These are phyloP conservation scores for Podaxis sp. DNA, from an alignment of 768 basidiomycete genomes.

Conservation along the genomic window DNA sequence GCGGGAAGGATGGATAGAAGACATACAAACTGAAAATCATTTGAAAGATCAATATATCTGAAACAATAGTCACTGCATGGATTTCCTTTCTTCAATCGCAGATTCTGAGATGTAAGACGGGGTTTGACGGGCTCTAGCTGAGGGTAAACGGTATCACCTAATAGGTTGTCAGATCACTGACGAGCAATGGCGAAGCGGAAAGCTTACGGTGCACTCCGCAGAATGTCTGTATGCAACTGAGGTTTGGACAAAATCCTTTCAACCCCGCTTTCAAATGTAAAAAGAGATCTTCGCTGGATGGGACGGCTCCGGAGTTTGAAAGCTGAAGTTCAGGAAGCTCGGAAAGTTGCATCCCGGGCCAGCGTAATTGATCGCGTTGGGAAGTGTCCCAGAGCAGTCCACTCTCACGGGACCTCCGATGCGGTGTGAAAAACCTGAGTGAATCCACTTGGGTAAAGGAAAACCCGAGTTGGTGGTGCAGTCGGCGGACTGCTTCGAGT, in stretches of 20 bases:
- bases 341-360: conserved; percentile 28
- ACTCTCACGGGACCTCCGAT: conserved; percentile 22
- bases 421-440: conserved; percentile 18
- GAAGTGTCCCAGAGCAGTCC: conserved; percentile 42
- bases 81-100: conserved; percentile 5
- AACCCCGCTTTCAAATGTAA: conserved; percentile 30
- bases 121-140: not conserved
- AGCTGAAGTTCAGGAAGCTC: conserved; percentile 10
- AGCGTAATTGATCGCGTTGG: conserved; percentile 41
- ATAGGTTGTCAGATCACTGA: not conserved
- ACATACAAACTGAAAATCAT: not conserved
- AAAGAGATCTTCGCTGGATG: conserved; percentile 26
- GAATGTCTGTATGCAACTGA: conserved; percentile 38
- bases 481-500: conserved; percentile 40
- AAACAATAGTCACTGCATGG: conserved; percentile 12
- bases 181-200: not conserved
- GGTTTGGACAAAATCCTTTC: conserved; percentile 41
- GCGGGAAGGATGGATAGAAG: not conserved
- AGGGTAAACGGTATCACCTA: conserved; percentile 5
- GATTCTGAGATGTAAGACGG: not conserved
- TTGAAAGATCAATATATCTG: conserved; percentile 4
- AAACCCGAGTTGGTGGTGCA: conserved; percentile 30
- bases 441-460: conserved; percentile 34
- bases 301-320: conserved; percentile 12
- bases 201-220: conserved; percentile 38